These are phyloP conservation scores for Suillus clintonianus DNA, from an alignment of 768 basidiomycete genomes.

Conservation along the genomic window DNA sequence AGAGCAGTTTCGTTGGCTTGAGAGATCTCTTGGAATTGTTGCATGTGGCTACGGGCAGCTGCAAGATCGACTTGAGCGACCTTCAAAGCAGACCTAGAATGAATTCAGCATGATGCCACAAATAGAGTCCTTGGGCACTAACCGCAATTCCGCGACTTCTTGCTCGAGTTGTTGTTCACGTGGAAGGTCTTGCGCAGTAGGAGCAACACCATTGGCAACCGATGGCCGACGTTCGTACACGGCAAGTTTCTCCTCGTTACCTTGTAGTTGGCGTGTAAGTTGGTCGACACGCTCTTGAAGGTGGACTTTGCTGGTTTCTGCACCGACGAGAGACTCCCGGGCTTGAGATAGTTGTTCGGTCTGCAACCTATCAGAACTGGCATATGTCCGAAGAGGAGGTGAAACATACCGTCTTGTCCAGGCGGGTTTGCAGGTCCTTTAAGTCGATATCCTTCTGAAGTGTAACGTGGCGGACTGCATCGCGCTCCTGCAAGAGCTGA, in stretches of 20 bases:
- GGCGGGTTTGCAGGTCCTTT: slow-evolving; percentile 69
- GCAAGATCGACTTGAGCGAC: slow-evolving; percentile 76
- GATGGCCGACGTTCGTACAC: slow-evolving; percentile 76
- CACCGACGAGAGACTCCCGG: slow-evolving; percentile 68
- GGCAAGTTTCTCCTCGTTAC: slow-evolving; percentile 80
- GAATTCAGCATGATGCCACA: neutral
- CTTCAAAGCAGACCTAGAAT: slow-evolving; percentile 67
- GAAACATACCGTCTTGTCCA: slow-evolving; percentile 68
- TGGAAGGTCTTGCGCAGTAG: slow-evolving; percentile 48
- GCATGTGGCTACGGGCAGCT: slow-evolving; percentile 67
- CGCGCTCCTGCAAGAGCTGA: slow-evolving; percentile 75
- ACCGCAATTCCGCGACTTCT: slow-evolving; percentile 87
- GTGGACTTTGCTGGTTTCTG: slow-evolving; percentile 79
- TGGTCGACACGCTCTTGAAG: slow-evolving; percentile 63
- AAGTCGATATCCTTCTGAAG: slow-evolving; percentile 81
- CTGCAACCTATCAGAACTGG: slow-evolving; percentile 38
- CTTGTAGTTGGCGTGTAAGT: slow-evolving; percentile 60
- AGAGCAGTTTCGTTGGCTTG: slow-evolving; percentile 81
- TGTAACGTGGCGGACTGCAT: slow-evolving; percentile 67
- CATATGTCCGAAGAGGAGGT: neutral
- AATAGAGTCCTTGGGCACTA: slow-evolving; percentile 14
- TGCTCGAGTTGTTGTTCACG: slow-evolving; percentile 80
- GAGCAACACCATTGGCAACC: slow-evolving; percentile 29
- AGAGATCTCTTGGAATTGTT: slow-evolving; percentile 87
- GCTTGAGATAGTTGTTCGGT: slow-evolving; percentile 63